Conservation (phyloP, 1,284 basidiomycete genomes). For the Phylloboletellus chloephorus region DNA sequence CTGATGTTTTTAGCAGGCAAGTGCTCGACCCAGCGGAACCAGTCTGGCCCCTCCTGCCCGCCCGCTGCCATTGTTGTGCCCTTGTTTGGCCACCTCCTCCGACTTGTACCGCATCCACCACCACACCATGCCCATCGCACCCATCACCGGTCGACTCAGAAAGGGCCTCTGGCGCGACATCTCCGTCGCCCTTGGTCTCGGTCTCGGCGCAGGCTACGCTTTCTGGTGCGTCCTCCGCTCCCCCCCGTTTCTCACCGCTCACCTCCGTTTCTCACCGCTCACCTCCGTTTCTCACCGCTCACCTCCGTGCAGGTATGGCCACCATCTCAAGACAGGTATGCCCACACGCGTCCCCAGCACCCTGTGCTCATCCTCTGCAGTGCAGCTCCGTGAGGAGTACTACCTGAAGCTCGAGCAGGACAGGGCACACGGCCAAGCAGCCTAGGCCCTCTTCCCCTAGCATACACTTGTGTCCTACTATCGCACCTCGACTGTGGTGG, state of each 20-base stretch:
- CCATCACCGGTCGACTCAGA: slow-evolving; percentile 85
- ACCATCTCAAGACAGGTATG: slow-evolving; percentile 70
- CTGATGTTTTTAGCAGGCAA: slow-evolving; percentile 7
- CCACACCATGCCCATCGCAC: slow-evolving; percentile 66
- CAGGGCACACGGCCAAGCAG: slow-evolving; percentile 32
- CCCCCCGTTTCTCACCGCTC: slow-evolving; percentile 13
- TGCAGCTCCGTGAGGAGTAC: slow-evolving; percentile 74
- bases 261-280: slow-evolving; percentile 15
- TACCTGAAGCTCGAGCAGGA: slow-evolving; percentile 76
- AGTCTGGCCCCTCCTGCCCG: slow-evolving; percentile 17
- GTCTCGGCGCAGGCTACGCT: slow-evolving; percentile 61
- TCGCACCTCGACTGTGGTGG: too few relatives aligned
- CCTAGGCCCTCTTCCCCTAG: slow-evolving; percentile 3
- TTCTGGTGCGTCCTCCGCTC: slow-evolving; percentile 59
- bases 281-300: slow-evolving; percentile 15
- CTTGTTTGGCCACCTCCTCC: slow-evolving; percentile 31
- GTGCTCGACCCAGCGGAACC: slow-evolving; percentile 19
- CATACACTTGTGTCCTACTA: not conserved
- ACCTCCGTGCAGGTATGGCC: slow-evolving; percentile 60
- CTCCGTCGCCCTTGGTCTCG: slow-evolving; percentile 65
- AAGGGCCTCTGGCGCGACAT: slow-evolving; percentile 83
- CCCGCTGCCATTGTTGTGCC: slow-evolving; percentile 28
- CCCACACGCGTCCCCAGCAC: slow-evolving; percentile 13
- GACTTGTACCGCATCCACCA: slow-evolving; percentile 26
- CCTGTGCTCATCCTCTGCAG: slow-evolving; percentile 38